Conservation (phyloP, 768 basidiomycete species). For the Boletus sensibilis region DNA sequence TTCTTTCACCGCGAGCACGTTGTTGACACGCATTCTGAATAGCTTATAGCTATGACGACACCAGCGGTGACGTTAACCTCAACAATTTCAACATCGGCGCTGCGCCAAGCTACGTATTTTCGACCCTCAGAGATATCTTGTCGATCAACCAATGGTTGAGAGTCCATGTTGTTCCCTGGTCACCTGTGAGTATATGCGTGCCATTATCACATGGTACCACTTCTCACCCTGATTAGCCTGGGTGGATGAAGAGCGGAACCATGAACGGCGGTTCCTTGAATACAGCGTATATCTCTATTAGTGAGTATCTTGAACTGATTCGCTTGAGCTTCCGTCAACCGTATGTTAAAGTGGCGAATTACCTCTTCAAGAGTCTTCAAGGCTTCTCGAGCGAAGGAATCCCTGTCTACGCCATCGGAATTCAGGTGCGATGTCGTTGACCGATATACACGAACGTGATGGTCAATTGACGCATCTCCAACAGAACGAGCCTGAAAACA, state of each 20-base stretch:
- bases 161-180: slow-evolving; percentile 70
- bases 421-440: slow-evolving; percentile 38
- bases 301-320: slow-evolving; percentile 36
- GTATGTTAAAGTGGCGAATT: slow-evolving; percentile 55
- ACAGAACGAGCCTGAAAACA: slow-evolving; percentile 56
- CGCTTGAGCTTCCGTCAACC: not conserved
- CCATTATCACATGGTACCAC: not conserved
- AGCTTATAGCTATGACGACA: slow-evolving; percentile 69
- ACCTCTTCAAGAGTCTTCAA: slow-evolving; percentile 70
- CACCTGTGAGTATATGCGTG: slow-evolving; percentile 50
- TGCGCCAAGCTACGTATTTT: slow-evolving; percentile 62
- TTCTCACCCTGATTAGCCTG: slow-evolving; percentile 47
- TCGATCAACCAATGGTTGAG: slow-evolving; percentile 52
- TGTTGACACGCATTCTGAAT: slow-evolving; percentile 1
- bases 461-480: not conserved
- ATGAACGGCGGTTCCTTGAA: slow-evolving; percentile 67
- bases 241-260: slow-evolving; percentile 73
- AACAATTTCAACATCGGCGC: slow-evolving; percentile 53
- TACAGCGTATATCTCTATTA: slow-evolving; percentile 45
- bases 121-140: slow-evolving; percentile 61
- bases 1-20: not conserved
- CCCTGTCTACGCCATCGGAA: slow-evolving; percentile 57
- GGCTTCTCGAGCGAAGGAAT: slow-evolving; percentile 65
- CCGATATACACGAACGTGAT: not conserved
- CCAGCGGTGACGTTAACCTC: slow-evolving; percentile 59